Evolutionary conservation across 2,329 filamentous ascomycete genomes (phyloP).

Genomic region (Colletotrichum sp.): DNA sequence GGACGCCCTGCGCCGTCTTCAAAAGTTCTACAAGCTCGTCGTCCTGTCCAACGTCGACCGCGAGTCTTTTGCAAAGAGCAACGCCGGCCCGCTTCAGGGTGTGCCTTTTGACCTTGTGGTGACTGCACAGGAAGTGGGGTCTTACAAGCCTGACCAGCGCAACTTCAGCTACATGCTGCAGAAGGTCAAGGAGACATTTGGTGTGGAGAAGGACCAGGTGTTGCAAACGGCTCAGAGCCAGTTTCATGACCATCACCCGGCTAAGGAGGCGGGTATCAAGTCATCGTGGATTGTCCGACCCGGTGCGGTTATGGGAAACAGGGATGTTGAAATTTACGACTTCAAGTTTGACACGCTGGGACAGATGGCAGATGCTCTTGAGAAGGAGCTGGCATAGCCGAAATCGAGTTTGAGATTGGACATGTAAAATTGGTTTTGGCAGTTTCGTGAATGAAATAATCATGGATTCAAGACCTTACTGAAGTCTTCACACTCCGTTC

Average conservation of each 20-base stretch:
- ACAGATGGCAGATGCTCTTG: conserved; percentile 64
- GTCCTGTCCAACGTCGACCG: conserved; percentile 63
- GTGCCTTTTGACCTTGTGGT: conserved; percentile 64
- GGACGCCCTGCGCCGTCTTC: conserved; percentile 53
- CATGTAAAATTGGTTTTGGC: not conserved
- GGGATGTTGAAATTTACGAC: conserved; percentile 45
- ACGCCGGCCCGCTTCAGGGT: conserved; percentile 49
- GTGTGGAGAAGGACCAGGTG: conserved; percentile 57
- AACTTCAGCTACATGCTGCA: conserved; percentile 72
- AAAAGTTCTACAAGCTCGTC: conserved; percentile 59
- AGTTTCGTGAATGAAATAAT: not conserved
- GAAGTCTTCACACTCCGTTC: not conserved
- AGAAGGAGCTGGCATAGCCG: conserved; percentile 33
- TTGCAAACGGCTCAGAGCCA: conserved; percentile 73
- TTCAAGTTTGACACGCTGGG: conserved; percentile 64
- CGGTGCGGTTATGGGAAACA: conserved; percentile 41
- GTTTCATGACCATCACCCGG: conserved; percentile 72
- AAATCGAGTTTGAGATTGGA: no score
- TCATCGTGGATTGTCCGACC: conserved; percentile 65
- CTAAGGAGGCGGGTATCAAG: conserved; percentile 60
- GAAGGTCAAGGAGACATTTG: conserved; percentile 57
- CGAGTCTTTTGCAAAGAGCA: conserved; percentile 49
- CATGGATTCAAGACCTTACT: not conserved
- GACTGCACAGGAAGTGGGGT: conserved; percentile 73
- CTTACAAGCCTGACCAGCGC: conserved; percentile 69